phyloP scores from a whole-genome alignment of 1,139 yeast species.

The Arxiozyma telluris region DNA sequence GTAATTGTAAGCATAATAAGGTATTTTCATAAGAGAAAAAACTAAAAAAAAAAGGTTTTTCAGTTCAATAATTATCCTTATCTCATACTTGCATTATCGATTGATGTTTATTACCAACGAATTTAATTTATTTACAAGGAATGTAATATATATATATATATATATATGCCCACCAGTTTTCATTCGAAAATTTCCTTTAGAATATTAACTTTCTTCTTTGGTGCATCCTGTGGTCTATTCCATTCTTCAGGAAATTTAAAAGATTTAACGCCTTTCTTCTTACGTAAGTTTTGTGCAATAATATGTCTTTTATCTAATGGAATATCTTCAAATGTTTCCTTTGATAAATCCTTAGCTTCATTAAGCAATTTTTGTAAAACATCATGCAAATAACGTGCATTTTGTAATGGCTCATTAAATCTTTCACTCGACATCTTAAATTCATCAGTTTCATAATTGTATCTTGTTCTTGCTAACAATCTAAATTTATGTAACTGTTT shows the following conservation, averaged over 20 bases:
- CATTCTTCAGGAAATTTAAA: slow-evolving; percentile 68
- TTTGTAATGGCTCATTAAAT: slow-evolving; percentile 75
- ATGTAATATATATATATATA: not conserved
- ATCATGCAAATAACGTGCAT: slow-evolving; percentile 64
- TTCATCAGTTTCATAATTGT: slow-evolving; percentile 49
- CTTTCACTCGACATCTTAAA: slow-evolving; percentile 56
- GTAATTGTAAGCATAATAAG: not conserved
- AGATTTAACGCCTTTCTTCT: slow-evolving; percentile 31
- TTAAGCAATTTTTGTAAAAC: slow-evolving; percentile 50
- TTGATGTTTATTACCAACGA: not conserved
- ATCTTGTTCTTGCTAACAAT: slow-evolving; percentile 71
- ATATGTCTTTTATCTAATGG: slow-evolving; percentile 77
- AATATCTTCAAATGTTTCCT: slow-evolving; percentile 59
- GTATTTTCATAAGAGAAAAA: no score
- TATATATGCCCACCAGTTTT: no score
- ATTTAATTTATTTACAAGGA: not conserved
- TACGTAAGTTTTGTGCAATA: slow-evolving; percentile 38
- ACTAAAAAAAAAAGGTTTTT: no score
- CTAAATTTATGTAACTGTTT: slow-evolving; percentile 64
- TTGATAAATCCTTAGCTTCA: slow-evolving; percentile 53
- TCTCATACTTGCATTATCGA: no score
- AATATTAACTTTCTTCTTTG: slow-evolving; percentile 31
- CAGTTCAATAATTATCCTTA: no score
- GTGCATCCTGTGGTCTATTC: slow-evolving; percentile 71
- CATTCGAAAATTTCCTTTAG: slow-evolving; percentile 10